Conservation (phyloP, 805 yeast genomes). For the Saturnispora halmiae region DNA sequence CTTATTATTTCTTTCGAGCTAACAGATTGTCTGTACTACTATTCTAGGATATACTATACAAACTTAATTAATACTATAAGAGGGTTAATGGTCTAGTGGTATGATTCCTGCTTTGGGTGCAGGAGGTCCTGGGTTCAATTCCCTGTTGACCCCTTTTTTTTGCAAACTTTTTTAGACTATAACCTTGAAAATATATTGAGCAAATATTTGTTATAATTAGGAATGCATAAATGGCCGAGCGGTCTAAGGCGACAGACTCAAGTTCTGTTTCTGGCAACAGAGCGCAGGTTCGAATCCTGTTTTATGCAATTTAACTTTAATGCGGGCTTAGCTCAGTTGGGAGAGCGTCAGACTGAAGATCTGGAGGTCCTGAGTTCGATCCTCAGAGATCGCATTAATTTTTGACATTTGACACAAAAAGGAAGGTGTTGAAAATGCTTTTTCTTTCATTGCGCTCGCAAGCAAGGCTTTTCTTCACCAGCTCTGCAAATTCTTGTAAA, state of each 20-base stretch:
- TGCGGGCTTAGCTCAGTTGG: constrained; percentile 18
- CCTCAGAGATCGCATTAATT: constrained; percentile 17
- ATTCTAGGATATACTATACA: too few relatives aligned
- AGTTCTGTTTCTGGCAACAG: constrained; percentile 16
- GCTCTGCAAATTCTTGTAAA: too few relatives aligned
- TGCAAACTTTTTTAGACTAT: constrained; percentile 1
- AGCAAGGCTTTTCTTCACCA: too few relatives aligned
- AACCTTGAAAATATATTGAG: too few relatives aligned
- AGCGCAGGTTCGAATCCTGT: constrained; percentile 18
- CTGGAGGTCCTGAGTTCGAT: constrained; percentile 20
- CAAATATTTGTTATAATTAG: too few relatives aligned
- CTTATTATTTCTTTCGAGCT: too few relatives aligned
- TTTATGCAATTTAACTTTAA: constrained; percentile 9
- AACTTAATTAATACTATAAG: neutral
- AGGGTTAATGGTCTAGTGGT: constrained; percentile 42
- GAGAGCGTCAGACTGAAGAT: constrained; percentile 21
- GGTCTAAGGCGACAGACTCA: constrained; percentile 18
- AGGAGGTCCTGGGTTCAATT: constrained; percentile 49
- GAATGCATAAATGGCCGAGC: constrained; percentile 15
- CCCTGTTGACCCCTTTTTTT: constrained; percentile 32
- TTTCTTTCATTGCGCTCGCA: too few relatives aligned
- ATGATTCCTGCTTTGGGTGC: constrained; percentile 50
- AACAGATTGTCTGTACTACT: too few relatives aligned
- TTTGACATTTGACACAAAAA: constrained; percentile 21
- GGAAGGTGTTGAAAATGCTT: too few relatives aligned